These are phyloP conservation scores for Neurospora sp. DNA, from an alignment of 495 filamentous ascomycete species.

Conservation along the genomic window DNA sequence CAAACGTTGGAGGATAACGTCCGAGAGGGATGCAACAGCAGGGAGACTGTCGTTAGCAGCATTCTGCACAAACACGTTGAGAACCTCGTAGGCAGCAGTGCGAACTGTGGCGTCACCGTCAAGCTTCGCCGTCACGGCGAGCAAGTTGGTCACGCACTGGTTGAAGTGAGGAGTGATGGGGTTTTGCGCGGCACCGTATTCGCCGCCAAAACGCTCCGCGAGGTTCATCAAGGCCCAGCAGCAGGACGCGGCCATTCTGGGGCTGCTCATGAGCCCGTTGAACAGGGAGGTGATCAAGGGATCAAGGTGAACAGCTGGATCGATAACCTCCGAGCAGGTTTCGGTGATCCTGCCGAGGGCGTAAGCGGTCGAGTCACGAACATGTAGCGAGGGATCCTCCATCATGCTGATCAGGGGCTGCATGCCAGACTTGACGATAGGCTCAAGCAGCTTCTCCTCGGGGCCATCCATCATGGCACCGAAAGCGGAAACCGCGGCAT, in stretches of 20 bases:
- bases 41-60: conserved; percentile 75
- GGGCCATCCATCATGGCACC: conserved; percentile 98
- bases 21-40: conserved; percentile 69
- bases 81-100: conserved; percentile 95
- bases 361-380: conserved; percentile 95
- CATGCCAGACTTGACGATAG: conserved; percentile 88
- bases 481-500: conserved; percentile 96
- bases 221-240: conserved; percentile 99
- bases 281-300: conserved; percentile 82
- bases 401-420: conserved; percentile 90
- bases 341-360: conserved; percentile 94
- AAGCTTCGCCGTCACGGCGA: conserved; percentile 71
- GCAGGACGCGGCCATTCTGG: conserved; percentile 96
- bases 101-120: conserved; percentile 89
- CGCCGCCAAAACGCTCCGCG: conserved; percentile 85
- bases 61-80: conserved; percentile 85
- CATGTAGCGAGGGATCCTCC: conserved; percentile 77
- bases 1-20: conserved; percentile 76
- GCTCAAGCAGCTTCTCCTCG: conserved; percentile 76
- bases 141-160: conserved; percentile 74
- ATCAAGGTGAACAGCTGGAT: conserved; percentile 69
- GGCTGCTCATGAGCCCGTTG: conserved; percentile 75
- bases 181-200: conserved; percentile 64
- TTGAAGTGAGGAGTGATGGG: conserved; percentile 87
- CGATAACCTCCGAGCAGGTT: conserved; percentile 76